A percentile compares a stretch with the other conserved stretches of the same genome.
phyloP scores from a whole-genome alignment of 305 asterid species.

The Fraxinus albicans region DNA sequence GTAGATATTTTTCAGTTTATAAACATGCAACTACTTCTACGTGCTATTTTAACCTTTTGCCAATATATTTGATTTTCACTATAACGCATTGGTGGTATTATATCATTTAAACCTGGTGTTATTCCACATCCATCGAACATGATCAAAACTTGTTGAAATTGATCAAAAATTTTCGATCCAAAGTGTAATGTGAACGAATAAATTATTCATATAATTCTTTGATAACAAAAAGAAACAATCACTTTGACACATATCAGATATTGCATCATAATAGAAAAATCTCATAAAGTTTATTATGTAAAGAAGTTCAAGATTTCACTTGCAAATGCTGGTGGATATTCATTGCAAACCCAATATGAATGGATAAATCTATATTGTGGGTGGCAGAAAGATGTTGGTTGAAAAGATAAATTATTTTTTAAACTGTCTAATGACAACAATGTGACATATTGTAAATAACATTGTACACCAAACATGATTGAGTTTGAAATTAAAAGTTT shows the following conservation, averaged over 20 bases:
- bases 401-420: no score
- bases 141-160: background rate
- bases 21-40: background rate
- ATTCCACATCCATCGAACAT: background rate
- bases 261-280: background rate
- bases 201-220: background rate
- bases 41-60: background rate
- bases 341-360: background rate
- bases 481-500: slow-evolving; percentile 17
- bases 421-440: no score
- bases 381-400: no score
- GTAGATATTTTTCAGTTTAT: background rate
- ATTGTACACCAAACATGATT: no score
- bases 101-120: no score
- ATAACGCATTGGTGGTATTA: background rate
- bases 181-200: background rate
- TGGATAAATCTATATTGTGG: no score
- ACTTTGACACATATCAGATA: background rate
- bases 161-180: background rate
- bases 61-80: background rate
- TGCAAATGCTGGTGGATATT: background rate
- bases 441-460: no score
- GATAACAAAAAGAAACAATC: background rate
- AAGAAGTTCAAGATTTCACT: background rate
- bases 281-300: background rate